Base-by-base conservation (phyloP, 2,329 filamentous ascomycete species). In the Scedosporium boydii region DNA sequence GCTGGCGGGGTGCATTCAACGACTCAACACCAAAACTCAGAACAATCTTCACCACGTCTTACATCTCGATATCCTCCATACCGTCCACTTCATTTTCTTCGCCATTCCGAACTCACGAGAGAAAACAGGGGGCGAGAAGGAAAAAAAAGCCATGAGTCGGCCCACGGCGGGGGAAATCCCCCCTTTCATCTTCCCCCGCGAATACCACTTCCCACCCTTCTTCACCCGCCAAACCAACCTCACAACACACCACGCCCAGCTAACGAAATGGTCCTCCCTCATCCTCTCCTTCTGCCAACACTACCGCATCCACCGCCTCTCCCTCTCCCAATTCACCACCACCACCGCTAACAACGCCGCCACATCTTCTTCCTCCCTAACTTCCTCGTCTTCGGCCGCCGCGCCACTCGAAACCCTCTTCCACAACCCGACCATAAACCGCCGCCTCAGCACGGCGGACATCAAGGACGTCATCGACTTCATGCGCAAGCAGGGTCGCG, bases 271-370 rank as follows among this genome's bases (percentile, higher is more conserved):
- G 95, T 87, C 89, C n/a, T 75, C 84, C 38, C 84, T 97, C 16
- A 85, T 98, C 71, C 91, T 92, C 65, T 76, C 87, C 71, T 97
- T 96, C 86, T 91, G 89, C 75, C 85, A 86, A 0, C 83, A 90
- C 76, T 81, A 93, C 78, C 86, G 85, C 68, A 78, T 93, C 71
- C 96, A 87, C 79, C 85, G 85, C 62, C 84, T 98, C 62, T 82
- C 87, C 3, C 79, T 96, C 61, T 77, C 76, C 61, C 78, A 84
- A 61, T 79, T 86, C 51, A 77, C 61, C 67, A 67, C 83, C 12
- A 74, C 87, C 58, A 78, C 80, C 23, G 78, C 80, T 18, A 46
- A 42, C 18, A 10, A 63, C 16, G n/a, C 64, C 46, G n/a, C 62
- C 16, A 4, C 63, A 6, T 38, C 66, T 76, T 38, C 66, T 76